Evolutionary conservation across 176 grass and related monocot species (phyloP), one percentile per base, ranked within the genome.

Genomic region (Eragrostis curvula): DNA sequence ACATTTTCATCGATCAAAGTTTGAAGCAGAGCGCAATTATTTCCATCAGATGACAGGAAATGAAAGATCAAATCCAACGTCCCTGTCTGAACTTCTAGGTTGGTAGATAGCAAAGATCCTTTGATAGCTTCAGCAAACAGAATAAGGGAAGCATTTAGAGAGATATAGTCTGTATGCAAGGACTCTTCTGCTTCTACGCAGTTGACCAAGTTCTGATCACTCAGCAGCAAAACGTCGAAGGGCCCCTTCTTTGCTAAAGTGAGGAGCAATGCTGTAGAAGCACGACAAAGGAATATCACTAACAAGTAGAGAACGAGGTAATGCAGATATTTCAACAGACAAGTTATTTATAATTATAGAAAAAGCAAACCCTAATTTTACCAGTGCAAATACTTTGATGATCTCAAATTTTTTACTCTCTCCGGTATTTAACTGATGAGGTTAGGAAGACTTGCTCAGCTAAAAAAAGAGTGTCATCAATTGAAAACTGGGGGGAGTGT

Each of bases 61-160:
- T 98, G 92, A 86, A 87, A 88, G 66, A 98, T 91, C 68, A 98
- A 98, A 71, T 98, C 88, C 75, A 98, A 92, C 67, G 90, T 80
- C 51, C 84, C 86, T 25, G 56, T 85, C 89, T 95, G 92, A 44
- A 98, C 88, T 91, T 98, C 86, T 45, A 71, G 29, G 82, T 93
- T 89, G 79, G 86, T 91, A 89, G 92, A 98, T 70, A 98, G 84
- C 83, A 98, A 80, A 71, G 96, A 87, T 66, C 92, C 96, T 92
- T 98, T 98, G 48, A 93, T 82, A 77, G 96, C 92, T 71, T 98
- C 96, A 89, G 96, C 88, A 78, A 98, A 93, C 64, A 95, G 77
- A 81, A 87, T 75, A 71, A 93, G 79, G 88, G 81, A 72, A 73
- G 78, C 73, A 82, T 66, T 74, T 52, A 81, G 40, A 48, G 74